Evolutionary conservation across 148 eudicot species (phyloP).

Genomic region (Vaccinium myrtillus): DNA sequence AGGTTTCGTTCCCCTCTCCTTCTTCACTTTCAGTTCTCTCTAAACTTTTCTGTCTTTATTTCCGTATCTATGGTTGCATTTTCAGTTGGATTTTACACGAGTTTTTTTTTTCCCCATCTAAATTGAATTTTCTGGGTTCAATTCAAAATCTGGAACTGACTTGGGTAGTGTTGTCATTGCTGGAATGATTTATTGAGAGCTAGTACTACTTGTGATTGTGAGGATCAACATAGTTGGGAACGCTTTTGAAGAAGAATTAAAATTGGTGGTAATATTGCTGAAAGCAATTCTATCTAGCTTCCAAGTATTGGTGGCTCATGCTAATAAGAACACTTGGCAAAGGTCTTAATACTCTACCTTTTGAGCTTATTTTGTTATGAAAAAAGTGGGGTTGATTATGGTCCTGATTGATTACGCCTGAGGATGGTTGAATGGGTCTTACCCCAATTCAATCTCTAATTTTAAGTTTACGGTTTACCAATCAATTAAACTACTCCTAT

Average conservation of each 20-base stretch:
- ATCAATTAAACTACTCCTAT: too few relatives aligned
- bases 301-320: too few relatives aligned
- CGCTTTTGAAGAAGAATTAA: neutral
- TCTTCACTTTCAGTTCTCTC: neutral
- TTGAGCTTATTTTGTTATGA: too few relatives aligned
- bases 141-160: neutral
- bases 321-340: too few relatives aligned
- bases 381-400: too few relatives aligned
- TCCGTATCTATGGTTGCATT: neutral
- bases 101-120: neutral
- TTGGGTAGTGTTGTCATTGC: neutral
- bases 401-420: too few relatives aligned
- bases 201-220: neutral
- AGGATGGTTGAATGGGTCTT: too few relatives aligned
- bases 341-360: too few relatives aligned
- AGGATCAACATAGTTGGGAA: neutral
- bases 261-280: neutral
- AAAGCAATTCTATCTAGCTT: neutral
- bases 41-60: neutral
- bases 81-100: neutral
- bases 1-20: constrained; percentile 27
- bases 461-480: too few relatives aligned
- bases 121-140: neutral
- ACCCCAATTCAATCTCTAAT: too few relatives aligned
- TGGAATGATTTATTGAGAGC: neutral